Percentiles rank a stretch among this genome's conserved stretches.
Conservation (phyloP, 441 rosid genomes). For the Gossypium gossypioides region DNA sequence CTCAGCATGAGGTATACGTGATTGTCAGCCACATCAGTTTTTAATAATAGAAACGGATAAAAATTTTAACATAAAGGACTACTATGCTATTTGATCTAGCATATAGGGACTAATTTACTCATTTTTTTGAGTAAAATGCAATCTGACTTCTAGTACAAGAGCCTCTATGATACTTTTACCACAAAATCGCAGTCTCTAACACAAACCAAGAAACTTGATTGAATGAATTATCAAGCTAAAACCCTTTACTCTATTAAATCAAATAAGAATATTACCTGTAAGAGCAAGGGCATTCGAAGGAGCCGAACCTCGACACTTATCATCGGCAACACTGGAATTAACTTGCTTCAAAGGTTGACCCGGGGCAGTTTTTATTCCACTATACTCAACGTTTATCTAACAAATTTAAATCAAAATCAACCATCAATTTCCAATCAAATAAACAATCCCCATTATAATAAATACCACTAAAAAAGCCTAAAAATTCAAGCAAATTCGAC, state of each 20-base stretch:
- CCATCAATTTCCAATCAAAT: slow-evolving; percentile 10
- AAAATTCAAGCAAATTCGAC: slow-evolving; percentile 9
- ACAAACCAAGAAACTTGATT: not conserved
- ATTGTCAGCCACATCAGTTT: no score
- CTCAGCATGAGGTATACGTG: no score
- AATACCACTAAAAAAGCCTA: not conserved
- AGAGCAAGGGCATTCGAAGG: slow-evolving; percentile 63
- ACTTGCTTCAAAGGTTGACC: slow-evolving; percentile 36
- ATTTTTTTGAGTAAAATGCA: no score
- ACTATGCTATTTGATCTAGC: no score
- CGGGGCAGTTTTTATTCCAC: slow-evolving; percentile 39
- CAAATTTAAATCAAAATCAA: slow-evolving; percentile 10
- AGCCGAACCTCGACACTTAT: slow-evolving; percentile 28
- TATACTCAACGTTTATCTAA: slow-evolving; percentile 54
- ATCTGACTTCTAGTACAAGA: no score
- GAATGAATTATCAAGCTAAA: slow-evolving; percentile 2
- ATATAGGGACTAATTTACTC: no score
- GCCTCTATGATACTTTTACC: no score
- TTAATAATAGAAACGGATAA: no score
- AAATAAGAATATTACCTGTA: slow-evolving; percentile 34
- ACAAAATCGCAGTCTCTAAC: not conserved
- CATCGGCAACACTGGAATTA: slow-evolving; percentile 18
- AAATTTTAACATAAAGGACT: no score
- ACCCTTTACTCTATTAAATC: not conserved
- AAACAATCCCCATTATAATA: not conserved